Conservation (phyloP, 371 early-diverging fungal species). For the Mortierella sp. region DNA sequence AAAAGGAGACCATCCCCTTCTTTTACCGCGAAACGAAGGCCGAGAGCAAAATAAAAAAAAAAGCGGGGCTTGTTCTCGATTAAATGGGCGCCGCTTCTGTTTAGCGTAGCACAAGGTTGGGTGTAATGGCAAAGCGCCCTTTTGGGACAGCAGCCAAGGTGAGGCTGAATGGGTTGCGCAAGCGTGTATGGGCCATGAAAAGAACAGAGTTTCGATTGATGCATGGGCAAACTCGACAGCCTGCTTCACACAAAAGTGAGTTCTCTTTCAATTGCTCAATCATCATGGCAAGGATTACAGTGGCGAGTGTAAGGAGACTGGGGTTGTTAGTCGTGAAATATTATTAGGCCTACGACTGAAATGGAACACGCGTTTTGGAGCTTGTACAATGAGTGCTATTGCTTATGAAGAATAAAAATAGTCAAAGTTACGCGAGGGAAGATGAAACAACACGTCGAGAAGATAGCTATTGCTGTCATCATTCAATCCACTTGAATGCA, state of each 20-base stretch:
- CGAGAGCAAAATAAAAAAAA: no score
- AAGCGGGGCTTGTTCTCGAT: neutral
- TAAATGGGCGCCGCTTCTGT: neutral
- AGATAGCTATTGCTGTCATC: no score
- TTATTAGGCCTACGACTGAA: no score
- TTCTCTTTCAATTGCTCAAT: neutral
- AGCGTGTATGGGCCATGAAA: neutral
- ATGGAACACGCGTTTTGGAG: no score
- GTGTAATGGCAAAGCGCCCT: neutral
- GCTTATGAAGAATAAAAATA: no score
- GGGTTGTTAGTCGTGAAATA: neutral
- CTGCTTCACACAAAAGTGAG: neutral
- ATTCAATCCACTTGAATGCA: no score
- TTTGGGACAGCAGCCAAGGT: neutral
- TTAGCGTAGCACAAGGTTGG: neutral
- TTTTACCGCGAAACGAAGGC: no score
- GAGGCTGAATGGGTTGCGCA: conserved; percentile 6
- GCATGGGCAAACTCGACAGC: conserved; percentile 7
- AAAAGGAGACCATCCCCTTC: no score
- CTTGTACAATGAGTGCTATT: no score
- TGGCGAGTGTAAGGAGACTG: neutral
- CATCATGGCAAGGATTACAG: neutral
- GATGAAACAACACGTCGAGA: no score
- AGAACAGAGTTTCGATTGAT: neutral
- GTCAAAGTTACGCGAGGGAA: no score